Percentiles rank a stretch among this genome's conserved stretches.
phyloP scores from a whole-genome alignment of 192 early-diverging fungal species.

The Podila minutissima region DNA sequence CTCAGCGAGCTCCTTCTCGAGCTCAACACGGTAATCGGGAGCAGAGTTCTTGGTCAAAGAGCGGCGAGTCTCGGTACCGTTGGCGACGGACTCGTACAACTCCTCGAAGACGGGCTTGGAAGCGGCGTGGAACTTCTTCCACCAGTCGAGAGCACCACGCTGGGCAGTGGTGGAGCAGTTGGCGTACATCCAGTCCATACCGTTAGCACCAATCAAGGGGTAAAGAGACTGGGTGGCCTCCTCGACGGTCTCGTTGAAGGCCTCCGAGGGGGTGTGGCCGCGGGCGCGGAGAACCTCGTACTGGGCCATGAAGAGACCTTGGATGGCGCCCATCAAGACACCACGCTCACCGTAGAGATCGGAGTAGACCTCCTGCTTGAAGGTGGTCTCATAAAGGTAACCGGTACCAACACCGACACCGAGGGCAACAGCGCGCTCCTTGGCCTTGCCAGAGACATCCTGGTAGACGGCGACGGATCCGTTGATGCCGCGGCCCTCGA shows the following conservation, averaged over 20 bases:
- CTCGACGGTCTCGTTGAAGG: constrained; percentile 99
- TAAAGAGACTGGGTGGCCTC: constrained; percentile 99
- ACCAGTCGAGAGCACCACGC: constrained; percentile 98
- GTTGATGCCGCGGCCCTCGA: constrained; percentile 98
- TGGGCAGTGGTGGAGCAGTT: constrained; percentile 98
- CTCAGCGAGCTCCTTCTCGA: constrained; percentile 91
- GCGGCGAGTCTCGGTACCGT: constrained; percentile 89
- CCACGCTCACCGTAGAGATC: constrained; percentile 98
- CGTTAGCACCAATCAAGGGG: constrained; percentile 95
- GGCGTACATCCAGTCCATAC: constrained; percentile 97
- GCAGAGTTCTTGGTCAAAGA: constrained; percentile 89
- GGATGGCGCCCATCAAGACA: constrained; percentile 98
- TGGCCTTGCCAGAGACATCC: constrained; percentile 92
- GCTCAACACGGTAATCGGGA: constrained; percentile 91
- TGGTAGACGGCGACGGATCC: constrained; percentile 95
- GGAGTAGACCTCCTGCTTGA: constrained; percentile 97
- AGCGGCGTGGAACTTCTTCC: constrained; percentile 90
- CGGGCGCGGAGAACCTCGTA: constrained; percentile 95
- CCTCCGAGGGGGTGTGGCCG: constrained; percentile 97
- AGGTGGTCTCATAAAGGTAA: constrained; percentile 98
- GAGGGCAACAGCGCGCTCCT: constrained; percentile 90
- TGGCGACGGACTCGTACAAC: constrained; percentile 87
- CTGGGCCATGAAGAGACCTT: constrained; percentile 96
- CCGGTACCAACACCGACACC: constrained; percentile 97
- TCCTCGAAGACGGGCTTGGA: constrained; percentile 95